Evolutionary conservation across 164 flowering plant genomes (phyloP), one percentile per base, ranked within the genome.

Genomic region (Vitis cinerea): DNA sequence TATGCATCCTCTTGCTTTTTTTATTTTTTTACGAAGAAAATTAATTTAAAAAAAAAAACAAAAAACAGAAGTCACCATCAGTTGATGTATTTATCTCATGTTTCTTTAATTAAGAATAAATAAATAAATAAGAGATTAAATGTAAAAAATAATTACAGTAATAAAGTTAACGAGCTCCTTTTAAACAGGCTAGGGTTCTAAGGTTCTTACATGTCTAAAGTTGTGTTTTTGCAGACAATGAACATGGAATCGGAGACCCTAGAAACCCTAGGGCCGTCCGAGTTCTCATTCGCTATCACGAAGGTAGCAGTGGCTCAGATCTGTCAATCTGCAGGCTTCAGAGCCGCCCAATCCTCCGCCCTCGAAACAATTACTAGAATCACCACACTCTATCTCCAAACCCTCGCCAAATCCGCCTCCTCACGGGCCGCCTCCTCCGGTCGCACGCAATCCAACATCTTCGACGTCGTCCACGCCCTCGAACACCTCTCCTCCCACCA

Each of bases 291-390:
- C 64, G 47, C 68, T 14, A 63, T 81, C 16, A 69, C 80, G 0
- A 72, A 49, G 66, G 47, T 77, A 8, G 84, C 86, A 7, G 83
- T 81, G 14, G 76, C 91, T 2, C 91, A 87, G 72, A 83, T 85
- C 55, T 84, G 86, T 72, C 79, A 75, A 47, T 80, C 86, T 3
- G 50, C 81, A 1, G 89, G 91, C 57, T 87, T 65, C 79, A 69
- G 63, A 2, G 14, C 57, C 27, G 52, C 80, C 10, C 72, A 78
- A 50, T 11, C 1, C 16, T 67, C 82, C 0, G 86, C 86, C 12
- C 78, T 85, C 10, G 70, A 80, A 49, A 66, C 83, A 65, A 80
- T 85, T 1, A 76, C 89, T 1, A 53, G 56, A 52, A 50, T 85
- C 67, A 76, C 86, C 63, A 50, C 79, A 49, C 64, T 63, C 53